Evolutionary conservation across 495 filamentous ascomycete species (phyloP), one percentile per base, ranked within the genome.

Genomic region (Aspergillus haitiensis): DNA sequence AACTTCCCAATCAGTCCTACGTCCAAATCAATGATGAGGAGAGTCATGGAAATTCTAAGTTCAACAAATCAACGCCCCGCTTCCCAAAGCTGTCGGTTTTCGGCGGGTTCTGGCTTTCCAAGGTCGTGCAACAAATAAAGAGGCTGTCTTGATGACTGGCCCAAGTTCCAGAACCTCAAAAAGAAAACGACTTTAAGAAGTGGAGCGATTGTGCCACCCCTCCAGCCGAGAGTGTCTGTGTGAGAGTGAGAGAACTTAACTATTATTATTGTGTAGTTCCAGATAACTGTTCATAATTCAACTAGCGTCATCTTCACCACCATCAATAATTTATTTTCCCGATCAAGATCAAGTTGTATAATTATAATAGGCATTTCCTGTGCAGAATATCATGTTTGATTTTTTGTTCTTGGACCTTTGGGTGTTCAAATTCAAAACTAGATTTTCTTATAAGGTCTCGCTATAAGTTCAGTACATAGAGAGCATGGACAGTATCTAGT

Each of bases 221-320:
- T 46, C 42, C 42, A 47, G 44, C 44, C 44, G 44, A 47, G n/a
- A 47, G 27, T 21, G 44, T 21, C 15, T 27, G 44, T 18, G 27
- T 18, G 7, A 46, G 2, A 47, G 27, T 47, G 15, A 47, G 5
- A 46, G 15, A 16, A n/a, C 15, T 46, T 15, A 6, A 9, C 15
- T 18, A 15, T 46, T 46, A 46, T 46, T 46, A 8, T 18, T 46
- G 8, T 46, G 2, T 13, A n/a, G n/a, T n/a, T n/a, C n/a, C n/a
- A n/a, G n/a, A n/a, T 27, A 27, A 27, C 3, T 27, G 21, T 27
- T 27, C 3, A 3, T 3, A 27, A 27, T 27, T 27, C 21, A 27
- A 27, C 21, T 27, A 27, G 3, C 21, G 21, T 27, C 21, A 27
- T 27, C 21, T 1, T 27, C 21, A 27, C 3, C 21, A 27, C 21